Base-by-base conservation (phyloP, 352 stramenopile genomes). In the Peronospora belbahrii region DNA sequence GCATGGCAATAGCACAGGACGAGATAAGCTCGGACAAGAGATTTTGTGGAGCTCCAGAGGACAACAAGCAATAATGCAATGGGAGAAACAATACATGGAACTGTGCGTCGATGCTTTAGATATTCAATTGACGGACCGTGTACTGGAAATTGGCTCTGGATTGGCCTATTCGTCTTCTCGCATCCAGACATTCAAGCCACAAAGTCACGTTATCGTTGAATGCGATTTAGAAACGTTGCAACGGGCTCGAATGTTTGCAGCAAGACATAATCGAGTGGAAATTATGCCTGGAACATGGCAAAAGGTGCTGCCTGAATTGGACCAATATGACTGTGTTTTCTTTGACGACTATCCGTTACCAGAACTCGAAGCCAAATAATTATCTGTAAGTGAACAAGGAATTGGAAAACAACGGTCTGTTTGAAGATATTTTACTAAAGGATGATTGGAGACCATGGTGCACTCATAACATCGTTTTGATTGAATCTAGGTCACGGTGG, bases 61-160 rank as follows among this genome's bases (percentile, higher is more conserved):
- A 3, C 74, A 90, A 62, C 78, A 90, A 57, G 82, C 94, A 13
- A 95, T 95, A 82, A 95, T 95, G 84, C 65, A 77, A 41, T 95
- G 84, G 84, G 84, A 95, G 52, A 61, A 57, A 36, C 22, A 67
- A 15, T 95, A 94, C 67, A 94, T 95, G 84, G 58, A 79, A 36
- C 24, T 38, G 30, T 87, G 80, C 14, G 83, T 85, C 30, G 72
- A 85, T 10, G 75, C 70, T 13, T 54, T 95, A 32, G 22, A 20
- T 25, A 75, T 93, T 42, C 42, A 39, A 17, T 35, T 33, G 13
- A 56, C 32, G 8, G 73, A 75, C 45, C 48, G 67, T 17, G 83
- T 94, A 48, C 67, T 95, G 22, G 81, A 95, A 56, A 90, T 95
- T 47, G 84, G 84, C 52, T 95, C 92, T 43, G 84, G 83, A 0